Percentiles rank a stretch among this genome's conserved stretches.
These are phyloP conservation scores for Phytophthora sp. DNA, from an alignment of 352 stramenopile genomes.

Conservation along the genomic window DNA sequence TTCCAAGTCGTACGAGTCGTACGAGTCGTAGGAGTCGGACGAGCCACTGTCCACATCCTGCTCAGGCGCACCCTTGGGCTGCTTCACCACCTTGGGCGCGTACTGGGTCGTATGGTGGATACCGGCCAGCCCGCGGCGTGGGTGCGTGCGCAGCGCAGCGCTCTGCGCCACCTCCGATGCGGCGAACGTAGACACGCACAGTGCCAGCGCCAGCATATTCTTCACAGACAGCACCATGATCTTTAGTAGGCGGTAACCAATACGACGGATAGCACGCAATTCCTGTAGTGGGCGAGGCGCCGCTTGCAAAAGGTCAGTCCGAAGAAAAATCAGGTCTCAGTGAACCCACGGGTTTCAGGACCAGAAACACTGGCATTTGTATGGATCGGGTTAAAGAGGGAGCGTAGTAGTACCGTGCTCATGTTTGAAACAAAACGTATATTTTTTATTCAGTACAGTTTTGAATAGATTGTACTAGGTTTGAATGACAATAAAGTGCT, in stretches of 20 bases:
- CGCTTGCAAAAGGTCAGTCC: constrained; percentile 3
- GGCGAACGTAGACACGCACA: constrained; percentile 38
- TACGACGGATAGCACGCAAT: constrained; percentile 22
- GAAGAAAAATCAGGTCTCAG: constrained; percentile 26
- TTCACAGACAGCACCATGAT: constrained; percentile 48
- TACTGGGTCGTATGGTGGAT: constrained; percentile 46
- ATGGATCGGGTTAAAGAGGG: constrained; percentile 22
- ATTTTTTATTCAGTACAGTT: no score
- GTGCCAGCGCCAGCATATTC: constrained; percentile 41
- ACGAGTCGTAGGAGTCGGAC: constrained; percentile 32
- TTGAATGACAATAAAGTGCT: no score
- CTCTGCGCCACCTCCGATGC: constrained; percentile 24
- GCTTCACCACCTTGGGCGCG: constrained; percentile 36
- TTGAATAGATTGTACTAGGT: no score
- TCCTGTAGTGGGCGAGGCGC: constrained; percentile 23
- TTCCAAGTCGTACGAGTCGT: constrained; percentile 34
- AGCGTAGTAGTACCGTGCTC: background rate
- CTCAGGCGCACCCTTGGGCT: constrained; percentile 19
- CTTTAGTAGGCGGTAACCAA: constrained; percentile 4
- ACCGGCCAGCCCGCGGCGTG: constrained; percentile 24
- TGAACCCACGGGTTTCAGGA: constrained; percentile 32
- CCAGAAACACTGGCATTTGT: constrained; percentile 1
- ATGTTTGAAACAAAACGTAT: no score
- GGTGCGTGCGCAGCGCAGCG: constrained; percentile 33
- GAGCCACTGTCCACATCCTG: constrained; percentile 14